Evolutionary conservation across 2,329 filamentous ascomycete genomes (phyloP).

Genomic region (Arachnomyces sp.): DNA sequence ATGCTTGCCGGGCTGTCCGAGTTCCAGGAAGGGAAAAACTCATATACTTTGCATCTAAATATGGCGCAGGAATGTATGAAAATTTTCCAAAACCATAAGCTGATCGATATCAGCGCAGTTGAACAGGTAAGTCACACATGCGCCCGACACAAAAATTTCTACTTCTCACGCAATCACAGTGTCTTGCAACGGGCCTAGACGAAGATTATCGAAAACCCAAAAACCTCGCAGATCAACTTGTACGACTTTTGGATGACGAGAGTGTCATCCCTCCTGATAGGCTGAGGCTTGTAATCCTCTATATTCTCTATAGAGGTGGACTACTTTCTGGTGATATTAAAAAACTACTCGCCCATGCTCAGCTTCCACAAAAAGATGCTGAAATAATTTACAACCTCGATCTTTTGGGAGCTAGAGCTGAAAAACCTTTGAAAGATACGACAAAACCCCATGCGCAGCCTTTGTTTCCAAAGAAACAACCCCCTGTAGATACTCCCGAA

Average conservation of each 20-base stretch:
- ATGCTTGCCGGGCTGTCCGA: conserved; percentile 94
- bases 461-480: conserved; percentile 63
- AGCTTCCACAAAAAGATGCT: conserved; percentile 65
- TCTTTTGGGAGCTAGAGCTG: conserved; percentile 67
- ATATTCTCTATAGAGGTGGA: conserved; percentile 78
- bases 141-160: conserved; percentile 2
- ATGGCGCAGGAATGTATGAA: conserved; percentile 99
- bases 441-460: conserved; percentile 56
- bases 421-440: conserved; percentile 65
- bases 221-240: conserved; percentile 75
- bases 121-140: conserved; percentile 56
- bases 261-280: conserved; percentile 65
- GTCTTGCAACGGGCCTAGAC: conserved; percentile 81
- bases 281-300: conserved; percentile 76
- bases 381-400: conserved; percentile 68
- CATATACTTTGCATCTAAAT: conserved; percentile 85
- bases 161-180: conserved; percentile 33
- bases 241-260: conserved; percentile 81
- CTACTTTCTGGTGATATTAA: conserved; percentile 76
- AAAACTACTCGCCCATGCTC: conserved; percentile 75
- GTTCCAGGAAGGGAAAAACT: conserved; percentile 91
- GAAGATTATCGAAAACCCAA: conserved; percentile 90
- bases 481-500: conserved; percentile 44
- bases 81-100: conserved; percentile 74
- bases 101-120: conserved; percentile 76